A percentile compares a stretch with the other conserved stretches of the same genome.
These are phyloP conservation scores for Ophiostoma piceae DNA, from an alignment of 2,329 filamentous ascomycete species.

Conservation along the genomic window DNA sequence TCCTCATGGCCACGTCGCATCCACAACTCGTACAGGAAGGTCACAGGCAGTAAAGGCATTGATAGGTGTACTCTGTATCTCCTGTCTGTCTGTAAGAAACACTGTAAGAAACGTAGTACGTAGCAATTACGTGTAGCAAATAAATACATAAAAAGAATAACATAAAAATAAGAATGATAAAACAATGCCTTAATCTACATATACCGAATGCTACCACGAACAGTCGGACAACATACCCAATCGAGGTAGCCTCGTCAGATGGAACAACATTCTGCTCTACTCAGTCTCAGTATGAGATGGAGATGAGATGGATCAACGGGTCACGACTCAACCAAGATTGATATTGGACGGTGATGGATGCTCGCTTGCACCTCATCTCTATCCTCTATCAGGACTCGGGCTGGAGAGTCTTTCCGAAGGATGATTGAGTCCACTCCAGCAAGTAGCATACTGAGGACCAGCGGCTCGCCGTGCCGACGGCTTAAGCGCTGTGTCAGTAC, in stretches of 20 bases:
- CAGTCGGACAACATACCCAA: conserved; percentile 12
- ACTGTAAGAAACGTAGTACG: not conserved
- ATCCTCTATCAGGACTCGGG: not conserved
- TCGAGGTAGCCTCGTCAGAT: conserved; percentile 8
- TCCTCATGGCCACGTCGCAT: not conserved
- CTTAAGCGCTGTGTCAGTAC: not conserved
- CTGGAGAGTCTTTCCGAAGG: not conserved
- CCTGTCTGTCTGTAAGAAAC: not conserved
- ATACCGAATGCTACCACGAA: conserved; percentile 8
- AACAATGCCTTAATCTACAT: not conserved
- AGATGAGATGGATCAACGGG: not conserved
- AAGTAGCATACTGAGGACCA: not conserved
- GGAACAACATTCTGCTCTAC: not conserved
- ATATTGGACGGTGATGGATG: not conserved
- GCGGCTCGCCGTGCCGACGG: conserved; percentile 4
- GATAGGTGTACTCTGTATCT: not conserved
- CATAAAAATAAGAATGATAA: too few relatives aligned
- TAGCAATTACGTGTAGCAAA: not conserved
- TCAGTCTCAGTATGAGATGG: too few relatives aligned
- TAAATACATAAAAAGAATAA: not conserved
- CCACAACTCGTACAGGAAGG: not conserved
- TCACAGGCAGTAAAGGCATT: not conserved
- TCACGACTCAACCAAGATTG: not conserved
- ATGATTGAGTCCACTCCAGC: not conserved
- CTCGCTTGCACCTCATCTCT: too few relatives aligned